phyloP scores from a whole-genome alignment of 2,329 filamentous ascomycete species.

The Didymella segeticola region DNA sequence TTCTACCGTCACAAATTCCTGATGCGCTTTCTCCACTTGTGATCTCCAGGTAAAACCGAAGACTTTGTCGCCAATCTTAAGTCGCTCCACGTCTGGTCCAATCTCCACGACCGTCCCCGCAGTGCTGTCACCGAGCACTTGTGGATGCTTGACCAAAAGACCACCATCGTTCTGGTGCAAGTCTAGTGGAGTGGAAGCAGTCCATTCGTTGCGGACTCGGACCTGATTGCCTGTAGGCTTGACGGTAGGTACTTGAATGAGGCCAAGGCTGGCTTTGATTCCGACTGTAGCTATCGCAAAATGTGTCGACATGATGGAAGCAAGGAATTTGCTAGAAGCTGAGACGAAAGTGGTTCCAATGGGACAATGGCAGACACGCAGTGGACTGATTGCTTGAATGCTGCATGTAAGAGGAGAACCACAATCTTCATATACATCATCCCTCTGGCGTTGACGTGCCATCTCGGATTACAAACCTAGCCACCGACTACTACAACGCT shows the following conservation, averaged over 20 bases:
- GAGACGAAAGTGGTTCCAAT: no score
- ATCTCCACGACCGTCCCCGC: slow-evolving; percentile 62
- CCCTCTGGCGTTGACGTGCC: background rate
- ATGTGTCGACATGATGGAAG: slow-evolving; percentile 43
- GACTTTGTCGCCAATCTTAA: slow-evolving; percentile 63
- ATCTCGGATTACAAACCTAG: slow-evolving; percentile 1
- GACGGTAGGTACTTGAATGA: slow-evolving; percentile 47
- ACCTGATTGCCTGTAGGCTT: slow-evolving; percentile 55
- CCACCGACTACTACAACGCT: background rate
- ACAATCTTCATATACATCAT: background rate
- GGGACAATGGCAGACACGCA: no score
- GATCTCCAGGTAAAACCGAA: slow-evolving; percentile 62
- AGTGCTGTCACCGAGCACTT: slow-evolving; percentile 59
- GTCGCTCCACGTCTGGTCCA: slow-evolving; percentile 53
- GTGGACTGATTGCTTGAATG: no score
- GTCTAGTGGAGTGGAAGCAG: slow-evolving; percentile 66
- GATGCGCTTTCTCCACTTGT: slow-evolving; percentile 60
- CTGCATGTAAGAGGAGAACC: no score
- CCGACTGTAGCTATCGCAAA: slow-evolving; percentile 51
- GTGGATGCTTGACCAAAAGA: slow-evolving; percentile 59
- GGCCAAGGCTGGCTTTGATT: slow-evolving; percentile 44
- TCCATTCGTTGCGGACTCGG: slow-evolving; percentile 63
- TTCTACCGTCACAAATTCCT: slow-evolving; percentile 62
- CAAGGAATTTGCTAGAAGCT: no score
- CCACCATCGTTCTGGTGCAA: slow-evolving; percentile 68